Evolutionary conservation across 441 rosid species (phyloP), one percentile per base, ranked within the genome.

Genomic region (Erysimum pusillum): DNA sequence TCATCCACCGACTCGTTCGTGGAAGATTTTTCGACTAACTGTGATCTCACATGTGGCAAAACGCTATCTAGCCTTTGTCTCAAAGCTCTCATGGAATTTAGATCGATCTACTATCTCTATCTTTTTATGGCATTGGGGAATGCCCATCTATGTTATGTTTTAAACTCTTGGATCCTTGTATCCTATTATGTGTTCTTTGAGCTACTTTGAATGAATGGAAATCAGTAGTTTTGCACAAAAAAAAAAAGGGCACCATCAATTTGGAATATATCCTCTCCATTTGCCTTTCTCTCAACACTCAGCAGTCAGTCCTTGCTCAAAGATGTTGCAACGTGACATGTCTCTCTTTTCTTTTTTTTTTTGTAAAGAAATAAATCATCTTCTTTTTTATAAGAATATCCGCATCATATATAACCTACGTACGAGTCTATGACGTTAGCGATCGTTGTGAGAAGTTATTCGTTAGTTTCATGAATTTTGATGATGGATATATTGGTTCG

Each of bases 201-300:
- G 0, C 10, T 39, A 9, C 3, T 39, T 39, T 2, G 41, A 36
- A 7, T 9, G 12, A 39, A 9, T 39, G 12, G 10, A 39, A 39
- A 39, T 12, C 10, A 39, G 13, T 39, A 10, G n/a, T 1, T 39
- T 39, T 39, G 42, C 11, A 9, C 41, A 3, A 38, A 39, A 39
- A 39, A 39, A 39, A 39, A 39, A 35, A 25, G n/a, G n/a, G n/a
- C n/a, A 82, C 91, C 94, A 85, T 87, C 84, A 76, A 74, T 83
- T 82, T 76, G 76, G 94, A 87, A 89, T 84, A 84, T 82, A 85
- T 89, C 41, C 89, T 79, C 63, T 79, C 63, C 61, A 59, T 44
- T 54, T 69, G 77, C 81, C 61, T 73, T 67, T 73, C 76, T 58
- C 65, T 38, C 52, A 67, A 83, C 79, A 64, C 76, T 82, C 62